phyloP scores from a whole-genome alignment of 1,139 yeast genomes.

The Saccharomycopsis hybrid region DNA sequence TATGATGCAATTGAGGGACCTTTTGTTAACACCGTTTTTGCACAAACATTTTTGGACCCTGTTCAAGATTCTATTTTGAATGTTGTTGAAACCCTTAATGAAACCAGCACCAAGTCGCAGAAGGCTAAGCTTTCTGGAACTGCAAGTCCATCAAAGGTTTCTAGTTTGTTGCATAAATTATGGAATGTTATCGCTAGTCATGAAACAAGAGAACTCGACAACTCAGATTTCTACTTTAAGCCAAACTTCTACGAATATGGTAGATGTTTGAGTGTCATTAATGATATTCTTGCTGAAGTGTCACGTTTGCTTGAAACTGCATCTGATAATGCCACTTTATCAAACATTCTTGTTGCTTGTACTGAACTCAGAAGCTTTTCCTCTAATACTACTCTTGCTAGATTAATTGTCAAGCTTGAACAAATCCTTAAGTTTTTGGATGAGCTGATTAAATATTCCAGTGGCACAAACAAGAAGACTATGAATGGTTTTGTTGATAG shows the following conservation, averaged over 20 bases:
- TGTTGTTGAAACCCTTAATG: slow-evolving; percentile 5
- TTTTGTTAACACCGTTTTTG: slow-evolving; percentile 25
- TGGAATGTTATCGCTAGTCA: not conserved
- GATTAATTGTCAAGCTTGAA: slow-evolving; percentile 75
- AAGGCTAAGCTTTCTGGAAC: not conserved
- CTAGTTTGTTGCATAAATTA: slow-evolving; percentile 9
- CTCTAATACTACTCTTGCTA: slow-evolving; percentile 65
- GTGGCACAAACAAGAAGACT: slow-evolving; percentile 9
- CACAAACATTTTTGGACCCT: slow-evolving; percentile 3
- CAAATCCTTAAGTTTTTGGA: slow-evolving; percentile 74
- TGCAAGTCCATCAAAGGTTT: slow-evolving; percentile 7
- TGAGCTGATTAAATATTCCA: slow-evolving; percentile 95
- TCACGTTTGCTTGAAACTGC: slow-evolving; percentile 55
- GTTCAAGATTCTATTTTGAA: not conserved
- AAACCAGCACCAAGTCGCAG: not conserved
- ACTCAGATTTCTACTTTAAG: slow-evolving; percentile 18
- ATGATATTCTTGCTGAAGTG: slow-evolving; percentile 42
- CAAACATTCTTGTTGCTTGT: slow-evolving; percentile 58
- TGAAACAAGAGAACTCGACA: slow-evolving; percentile 7
- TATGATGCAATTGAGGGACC: slow-evolving; percentile 16
- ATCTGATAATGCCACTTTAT: slow-evolving; percentile 94
- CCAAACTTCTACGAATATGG: slow-evolving; percentile 16
- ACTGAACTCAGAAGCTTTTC: slow-evolving; percentile 62
- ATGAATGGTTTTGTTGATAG: slow-evolving; percentile 48
- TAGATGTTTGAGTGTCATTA: slow-evolving; percentile 48